These are phyloP conservation scores for Emydomyces testavorans DNA, from an alignment of 2,329 filamentous ascomycete genomes.

Conservation along the genomic window DNA sequence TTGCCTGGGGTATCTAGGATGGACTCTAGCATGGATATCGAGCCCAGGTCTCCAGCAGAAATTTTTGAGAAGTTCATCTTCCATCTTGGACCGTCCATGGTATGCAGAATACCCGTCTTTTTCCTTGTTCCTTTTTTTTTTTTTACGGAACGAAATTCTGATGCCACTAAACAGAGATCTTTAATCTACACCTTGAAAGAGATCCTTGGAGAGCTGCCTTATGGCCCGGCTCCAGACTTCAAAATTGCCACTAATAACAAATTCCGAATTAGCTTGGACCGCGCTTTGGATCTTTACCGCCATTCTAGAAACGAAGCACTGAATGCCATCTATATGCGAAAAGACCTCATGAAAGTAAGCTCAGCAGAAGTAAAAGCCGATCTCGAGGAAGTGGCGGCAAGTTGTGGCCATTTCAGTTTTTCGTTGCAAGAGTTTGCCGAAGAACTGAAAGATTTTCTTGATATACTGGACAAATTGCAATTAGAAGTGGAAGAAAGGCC, in stretches of 20 bases:
- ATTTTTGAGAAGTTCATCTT: constrained; percentile 87
- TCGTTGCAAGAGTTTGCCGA: constrained; percentile 83
- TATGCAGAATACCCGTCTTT: constrained; percentile 23
- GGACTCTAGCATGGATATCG: constrained; percentile 12
- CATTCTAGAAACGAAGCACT: constrained; percentile 64
- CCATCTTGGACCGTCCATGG: constrained; percentile 80
- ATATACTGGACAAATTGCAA: constrained; percentile 76
- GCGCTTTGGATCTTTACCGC: constrained; percentile 71
- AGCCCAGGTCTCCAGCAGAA: constrained; percentile 49
- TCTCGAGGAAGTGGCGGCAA: constrained; percentile 94
- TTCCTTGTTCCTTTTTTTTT: neutral
- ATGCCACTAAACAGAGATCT: constrained; percentile 50
- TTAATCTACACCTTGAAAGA: constrained; percentile 83
- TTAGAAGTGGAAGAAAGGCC: constrained; percentile 51
- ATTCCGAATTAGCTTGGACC: constrained; percentile 65
- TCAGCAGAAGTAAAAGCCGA: constrained; percentile 74
- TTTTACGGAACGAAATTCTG: constrained; percentile 18
- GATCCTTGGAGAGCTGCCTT: constrained; percentile 78
- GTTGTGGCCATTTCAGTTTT: constrained; percentile 92
- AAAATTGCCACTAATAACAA: constrained; percentile 65
- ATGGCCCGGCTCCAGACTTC: constrained; percentile 55
- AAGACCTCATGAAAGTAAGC: constrained; percentile 56
- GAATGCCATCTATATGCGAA: constrained; percentile 65
- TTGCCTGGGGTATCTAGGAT: neutral
- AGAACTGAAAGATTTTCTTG: constrained; percentile 71